phyloP scores from a whole-genome alignment of 2,329 filamentous ascomycete genomes.

The Scedosporium dehoogii region DNA sequence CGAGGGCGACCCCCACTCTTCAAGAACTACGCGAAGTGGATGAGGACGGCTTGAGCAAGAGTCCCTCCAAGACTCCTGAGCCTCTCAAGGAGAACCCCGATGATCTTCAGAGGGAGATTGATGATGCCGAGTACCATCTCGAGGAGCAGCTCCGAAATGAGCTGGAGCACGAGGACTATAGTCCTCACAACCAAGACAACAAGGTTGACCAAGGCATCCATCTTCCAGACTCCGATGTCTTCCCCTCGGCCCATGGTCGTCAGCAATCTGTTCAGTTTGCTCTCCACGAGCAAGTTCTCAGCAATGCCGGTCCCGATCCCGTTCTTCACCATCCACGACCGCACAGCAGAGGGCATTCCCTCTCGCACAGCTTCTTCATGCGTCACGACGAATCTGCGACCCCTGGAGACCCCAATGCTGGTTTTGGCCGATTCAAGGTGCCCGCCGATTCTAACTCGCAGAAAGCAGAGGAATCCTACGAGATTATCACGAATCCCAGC shows the following conservation, averaged over 20 bases:
- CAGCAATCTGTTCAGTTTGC: conserved; percentile 39
- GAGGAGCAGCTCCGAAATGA: conserved; percentile 72
- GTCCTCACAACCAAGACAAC: conserved; percentile 44
- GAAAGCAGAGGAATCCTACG: conserved; percentile 45
- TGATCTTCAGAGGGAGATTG: conserved; percentile 75
- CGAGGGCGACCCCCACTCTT: conserved; percentile 49
- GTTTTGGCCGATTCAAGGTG: conserved; percentile 25
- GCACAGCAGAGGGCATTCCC: conserved; percentile 63
- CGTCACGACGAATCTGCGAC: conserved; percentile 40
- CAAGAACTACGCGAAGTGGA: conserved; percentile 68
- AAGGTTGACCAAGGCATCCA: conserved; percentile 9
- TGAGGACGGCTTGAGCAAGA: conserved; percentile 46
- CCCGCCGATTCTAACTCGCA: conserved; percentile 29
- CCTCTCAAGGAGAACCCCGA: conserved; percentile 41
- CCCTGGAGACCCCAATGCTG: conserved; percentile 25
- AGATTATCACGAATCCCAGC: conserved; percentile 66
- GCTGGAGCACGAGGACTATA: conserved; percentile 69
- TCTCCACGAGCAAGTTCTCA: conserved; percentile 40
- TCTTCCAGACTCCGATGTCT: conserved; percentile 13
- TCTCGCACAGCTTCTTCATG: conserved; percentile 56
- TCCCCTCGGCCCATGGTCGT: conserved; percentile 25
- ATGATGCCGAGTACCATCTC: conserved; percentile 76
- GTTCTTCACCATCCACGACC: conserved; percentile 63
- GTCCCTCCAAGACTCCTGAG: conserved; percentile 44
- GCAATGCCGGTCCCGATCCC: conserved; percentile 41